Evolutionary conservation across 768 basidiomycete species (phyloP), one percentile per base, ranked within the genome.

Genomic region (Termitomyces sp.): DNA sequence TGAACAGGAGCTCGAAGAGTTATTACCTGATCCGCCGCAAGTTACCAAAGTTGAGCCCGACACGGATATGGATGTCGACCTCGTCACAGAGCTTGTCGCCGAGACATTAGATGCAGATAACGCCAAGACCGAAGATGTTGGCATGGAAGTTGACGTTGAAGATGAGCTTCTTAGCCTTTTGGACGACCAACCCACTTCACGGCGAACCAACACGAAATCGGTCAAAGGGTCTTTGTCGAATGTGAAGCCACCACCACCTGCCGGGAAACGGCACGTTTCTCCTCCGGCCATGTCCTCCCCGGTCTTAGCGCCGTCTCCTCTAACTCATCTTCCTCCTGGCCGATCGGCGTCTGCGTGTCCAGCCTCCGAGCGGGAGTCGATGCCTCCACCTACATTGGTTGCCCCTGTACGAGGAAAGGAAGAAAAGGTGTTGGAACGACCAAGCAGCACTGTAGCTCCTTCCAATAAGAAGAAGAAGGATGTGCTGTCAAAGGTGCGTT

Each of bases 161-260:
- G 82, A 87, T 62, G 89, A 90, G 70, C 70, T 90, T 51, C 76
- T 89, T 58, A 87, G 87, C 64, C 74, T 91, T 27, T 74, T 91
- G 33, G 88, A 87, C 65, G 87, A 84, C 63, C 72, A 67, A 30
- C 71, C 69, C 31, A 62, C 68, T 12, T 62, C 63, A 42, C 67
- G 62, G 57, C 60, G 65, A 44, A 51, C 61, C 39, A 55, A 66
- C 55, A 55, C 58, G 31, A 63, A 60, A 41, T 49, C 60, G 18
- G 53, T 36, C 33, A 61, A 58, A 4, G 45, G 46, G 22, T 50
- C 36, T 18, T n/a, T 33, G 36, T 47, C 55, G 37, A 45, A 34
- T 9, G 34, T 48, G 18, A 66, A 61, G 57, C 56, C 56, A 12
- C 45, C 51, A 11, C 15, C 49, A 8, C 48, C 34, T 41, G 5